Base-by-base conservation (phyloP, 257 asterid species). In the Lithospermum erythrorhizon region DNA sequence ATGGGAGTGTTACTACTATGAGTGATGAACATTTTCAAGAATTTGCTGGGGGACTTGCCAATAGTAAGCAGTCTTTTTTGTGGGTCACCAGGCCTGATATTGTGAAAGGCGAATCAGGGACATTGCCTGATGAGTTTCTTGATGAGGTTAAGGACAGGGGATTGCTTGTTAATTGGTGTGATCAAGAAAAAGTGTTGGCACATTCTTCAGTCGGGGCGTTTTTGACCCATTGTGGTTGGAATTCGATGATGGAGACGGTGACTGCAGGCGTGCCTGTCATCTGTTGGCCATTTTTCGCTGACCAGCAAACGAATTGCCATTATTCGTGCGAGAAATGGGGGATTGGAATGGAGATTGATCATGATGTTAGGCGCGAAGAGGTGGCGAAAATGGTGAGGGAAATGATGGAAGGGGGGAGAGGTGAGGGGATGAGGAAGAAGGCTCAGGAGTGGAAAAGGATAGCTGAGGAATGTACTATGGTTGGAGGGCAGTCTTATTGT, bases 191-290 rank as follows among this genome's bases (percentile, higher is more conserved):
- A 15, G 60, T 56, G 32, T 10, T 56, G 30, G 30, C 9, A 1
- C 60, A 56, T n/a, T 17, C 6, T 2, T 19, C 60, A 22, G 19
- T 56, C 18, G 60, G 37, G 27, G 32, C 37, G 18, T 56, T 56
- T 22, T 23, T 56, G 37, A 56, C 37, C 6, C 60, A 56, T 24
- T 56, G 60, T 17, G 60, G 60, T 1, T 56, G 60, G 60, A 56
- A 56, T 23, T 56, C 60, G 7, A 56, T 18, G 19, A 56, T 19
- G 18, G 60, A 56, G 21, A 56, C 37, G 11, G 7, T 56, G 7
- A 11, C 37, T 56, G 21, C 32, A 22, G 60, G 60, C 2, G 21
- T 14, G 32, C 60, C 60, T 24, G 21, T 56, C 9, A 56, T 56
- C 19, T 56, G 60, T 11, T 56, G 60, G 32, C 60, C 60, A 13